Evolutionary conservation across 1,284 basidiomycete genomes (phyloP), one percentile per base, ranked within the genome.

Genomic region (Cutaneotrichosporon arboriforme): DNA sequence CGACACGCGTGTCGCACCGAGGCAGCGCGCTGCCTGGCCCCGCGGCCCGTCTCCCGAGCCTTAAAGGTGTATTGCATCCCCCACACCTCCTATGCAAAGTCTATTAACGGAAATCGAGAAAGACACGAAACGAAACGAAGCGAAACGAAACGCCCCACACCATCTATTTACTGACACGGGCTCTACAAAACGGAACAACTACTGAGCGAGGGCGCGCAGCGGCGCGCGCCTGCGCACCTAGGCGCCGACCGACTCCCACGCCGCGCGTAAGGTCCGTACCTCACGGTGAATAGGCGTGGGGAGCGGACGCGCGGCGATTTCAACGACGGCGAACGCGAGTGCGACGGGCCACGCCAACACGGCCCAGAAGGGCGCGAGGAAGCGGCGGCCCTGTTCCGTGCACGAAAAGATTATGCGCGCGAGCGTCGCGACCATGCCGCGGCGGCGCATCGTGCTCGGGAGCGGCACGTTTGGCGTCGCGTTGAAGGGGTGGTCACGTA

Each of bases 381-480:
- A 13, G 26, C 43, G 39, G 51, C 55, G 55, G n/a, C 18, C 15
- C 8, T 21, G 5, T 39, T 57, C 51, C 10, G 31, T 36, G 45
- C 12, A 22, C 8, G 31, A 35, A 37, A 56, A 22, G 10, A 33
- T 31, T 8, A 46, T 39, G 39, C 49, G 48, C 14, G 46, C 36
- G 8, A 36, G 33, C 4, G 43, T 38, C 15, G 12, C 7, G 14
- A 35, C 21, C 35, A n/a, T 12, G 36, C 20, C 35, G 22, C 13
- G 9, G 12, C 37, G 46, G 18, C 37, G 46, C 8, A n/a, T 35
- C n/a, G 15, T 13, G 7, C 31, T 10, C 8, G 5, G n/a, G 23
- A 21, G 12, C n/a, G n/a, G 45, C 0, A 69, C 60, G 64, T 77
- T 77, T 0, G 77, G 77, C n/a, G 70, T 59, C 0, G 72, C 74